Evolutionary conservation across 805 yeast species (phyloP), one percentile per base, ranked within the genome.

Genomic region (Metschnikowia shivogae): DNA sequence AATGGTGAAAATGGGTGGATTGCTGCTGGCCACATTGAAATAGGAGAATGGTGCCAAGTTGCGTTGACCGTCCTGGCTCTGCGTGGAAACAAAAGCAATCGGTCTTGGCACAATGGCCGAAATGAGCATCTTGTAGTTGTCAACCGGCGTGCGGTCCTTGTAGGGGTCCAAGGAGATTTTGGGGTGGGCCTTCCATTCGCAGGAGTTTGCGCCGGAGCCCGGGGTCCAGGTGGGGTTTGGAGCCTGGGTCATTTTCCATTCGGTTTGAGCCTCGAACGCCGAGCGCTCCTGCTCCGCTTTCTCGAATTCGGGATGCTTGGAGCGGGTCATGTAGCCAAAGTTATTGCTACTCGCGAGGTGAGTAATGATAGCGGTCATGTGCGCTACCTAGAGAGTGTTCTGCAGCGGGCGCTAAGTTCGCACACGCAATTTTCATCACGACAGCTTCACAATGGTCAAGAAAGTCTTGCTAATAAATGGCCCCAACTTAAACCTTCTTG

Each of bases 21-120:
- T 82, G 44, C 63, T 60, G 39, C 64, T 65, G 12, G 74, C 72
- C 20, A 78, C 49, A 22, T 63, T 64, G 57, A 78, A 78, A 59
- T 68, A 82, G 10, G 84, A 78, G 54, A 76, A 81, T n/a, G 86
- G 86, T 1, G 86, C 77, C 33, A 81, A 58, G 55, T 81, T 81
- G 27, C 53, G 52, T 1, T 52, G 54, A 1, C 84, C 84, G 9
- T 67, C 64, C 6, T 51, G 48, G 24, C 67, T 58, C 1, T 76
- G 55, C 0, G 84, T 71, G 5, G 84, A 74, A 3, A 81, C 60
- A 45, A 81, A 74, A 4, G 79, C 86, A 53, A 81, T 70, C 6
- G 86, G 86, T 45, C 87, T 68, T 2, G 87, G 87, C 1, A 72
- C 66, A 13, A 82, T 54, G 1, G 77, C 82, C 10, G 79, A 65